Conservation (phyloP, 768 basidiomycete genomes). For the Phylloporus arenicola region DNA sequence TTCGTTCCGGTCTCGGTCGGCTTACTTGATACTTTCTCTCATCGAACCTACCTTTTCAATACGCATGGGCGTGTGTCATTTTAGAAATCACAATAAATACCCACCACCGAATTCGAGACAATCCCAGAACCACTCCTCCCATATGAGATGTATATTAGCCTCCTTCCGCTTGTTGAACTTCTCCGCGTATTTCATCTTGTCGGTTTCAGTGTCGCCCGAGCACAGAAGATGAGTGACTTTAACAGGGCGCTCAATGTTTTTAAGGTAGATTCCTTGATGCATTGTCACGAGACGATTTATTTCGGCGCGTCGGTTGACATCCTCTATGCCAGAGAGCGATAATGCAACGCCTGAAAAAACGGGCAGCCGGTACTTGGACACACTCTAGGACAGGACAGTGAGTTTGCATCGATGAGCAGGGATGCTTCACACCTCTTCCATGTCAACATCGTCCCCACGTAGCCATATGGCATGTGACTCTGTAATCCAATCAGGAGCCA, state of each 20-base stretch:
- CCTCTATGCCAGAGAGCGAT: conserved; percentile 71
- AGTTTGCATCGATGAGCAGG: background rate
- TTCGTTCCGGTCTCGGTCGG: conserved; percentile 56
- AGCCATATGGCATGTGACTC: conserved; percentile 72
- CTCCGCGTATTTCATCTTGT: conserved; percentile 76
- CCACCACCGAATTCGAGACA: conserved; percentile 69
- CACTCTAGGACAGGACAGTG: conserved; percentile 38
- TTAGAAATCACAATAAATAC: conserved; percentile 1
- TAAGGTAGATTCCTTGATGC: conserved; percentile 65
- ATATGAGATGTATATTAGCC: conserved; percentile 71
- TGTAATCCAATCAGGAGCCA: conserved; percentile 71
- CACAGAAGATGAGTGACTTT: conserved; percentile 84
- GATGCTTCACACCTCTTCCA: conserved; percentile 45
- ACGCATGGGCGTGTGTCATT: background rate
- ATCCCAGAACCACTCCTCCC: conserved; percentile 99
- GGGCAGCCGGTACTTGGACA: conserved; percentile 58
- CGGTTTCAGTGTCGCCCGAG: conserved; percentile 56
- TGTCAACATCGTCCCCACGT: conserved; percentile 71
- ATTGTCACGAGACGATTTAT: conserved; percentile 57
- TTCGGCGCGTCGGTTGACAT: conserved; percentile 51
- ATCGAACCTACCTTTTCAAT: conserved; percentile 51
- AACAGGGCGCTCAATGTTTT: conserved; percentile 71
- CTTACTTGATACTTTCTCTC: conserved; percentile 56
- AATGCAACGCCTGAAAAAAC: conserved; percentile 68
- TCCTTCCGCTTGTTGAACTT: conserved; percentile 68